These are phyloP conservation scores for Hemerocallis citrina DNA, from an alignment of 106 monocot species.

Conservation along the genomic window DNA sequence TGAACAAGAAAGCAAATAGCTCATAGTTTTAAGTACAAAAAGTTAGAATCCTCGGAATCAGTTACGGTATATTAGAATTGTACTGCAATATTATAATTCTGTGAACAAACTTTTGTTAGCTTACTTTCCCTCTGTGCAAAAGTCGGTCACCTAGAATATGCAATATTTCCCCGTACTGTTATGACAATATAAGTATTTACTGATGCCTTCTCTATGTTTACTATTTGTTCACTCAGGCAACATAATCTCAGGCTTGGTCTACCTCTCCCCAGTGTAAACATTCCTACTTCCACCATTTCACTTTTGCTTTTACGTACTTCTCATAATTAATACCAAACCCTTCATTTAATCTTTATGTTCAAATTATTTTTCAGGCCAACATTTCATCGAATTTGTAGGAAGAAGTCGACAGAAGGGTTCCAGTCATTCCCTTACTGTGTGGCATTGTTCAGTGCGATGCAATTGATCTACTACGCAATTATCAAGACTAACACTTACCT, in stretches of 20 bases:
- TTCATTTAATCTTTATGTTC: not conserved
- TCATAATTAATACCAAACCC: not conserved
- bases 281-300: not conserved
- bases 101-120: not conserved
- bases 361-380: conserved; percentile 15
- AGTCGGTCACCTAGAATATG: no score
- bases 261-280: conserved; percentile 9
- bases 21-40: no score
- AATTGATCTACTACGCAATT: conserved; percentile 10
- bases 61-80: not conserved
- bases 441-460: conserved; percentile 11
- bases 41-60: no score
- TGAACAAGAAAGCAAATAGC: no score
- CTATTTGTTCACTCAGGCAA: conserved; percentile 1
- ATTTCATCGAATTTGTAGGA: not conserved
- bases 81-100: not conserved
- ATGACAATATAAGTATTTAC: not conserved
- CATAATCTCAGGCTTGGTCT: conserved; percentile 4
- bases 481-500: conserved; percentile 18
- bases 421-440: conserved; percentile 13
- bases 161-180: no score
- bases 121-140: not conserved
- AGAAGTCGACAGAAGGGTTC: conserved; percentile 15
- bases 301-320: not conserved
- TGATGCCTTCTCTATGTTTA: not conserved